Evolutionary conservation across 495 filamentous ascomycete genomes (phyloP), one percentile per base, ranked within the genome.

Genomic region (Lichenothelia convexa): DNA sequence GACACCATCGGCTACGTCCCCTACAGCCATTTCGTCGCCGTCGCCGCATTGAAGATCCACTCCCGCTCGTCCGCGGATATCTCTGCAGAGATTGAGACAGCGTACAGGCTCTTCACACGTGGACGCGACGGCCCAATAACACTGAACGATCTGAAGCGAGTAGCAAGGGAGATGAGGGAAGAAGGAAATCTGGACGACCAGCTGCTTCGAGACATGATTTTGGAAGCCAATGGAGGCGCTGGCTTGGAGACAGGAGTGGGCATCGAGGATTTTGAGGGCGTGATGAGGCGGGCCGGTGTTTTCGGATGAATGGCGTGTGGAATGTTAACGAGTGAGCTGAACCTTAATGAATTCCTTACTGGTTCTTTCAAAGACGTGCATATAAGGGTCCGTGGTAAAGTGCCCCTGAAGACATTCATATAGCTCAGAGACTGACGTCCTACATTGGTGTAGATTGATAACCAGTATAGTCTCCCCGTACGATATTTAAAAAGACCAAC

Each of bases 161-260:
- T 95, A 36, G 86, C 87, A 36, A 72, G 67, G 47, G 71, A 82
- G 41, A 55, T 97, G 48, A 76, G 80, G 54, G 83, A 92, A 46
- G 68, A 79, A 30, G n/a, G n/a, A n/a, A n/a, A n/a, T n/a, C 73
- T 93, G 21, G 66, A 65, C 13, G 89, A 94, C 46, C 70, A 80
- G 16, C 46, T 92, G 51, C 57, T 97, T 45, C 68, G 64, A 56
- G 82, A 93, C 63, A 97, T 97, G 89, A 74, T 97, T 30, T 51
- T 78, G 26, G 89, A 94, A 63, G 89, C 54, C 43, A 92, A 86
- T 55, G 84, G 78, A 1, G 82, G 80, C 3, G 70, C 61, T 5
- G 75, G 78, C 11, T 59, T 85, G 4, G 66, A 65, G 13, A 64
- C 61, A 4, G 77, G 78, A 9, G 63, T 85, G 6, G 66, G 64